A percentile compares a stretch with the other conserved stretches of the same genome.
These are phyloP conservation scores for Trichoderma orchidacearum DNA, from an alignment of 495 filamentous ascomycete genomes.

Conservation along the genomic window DNA sequence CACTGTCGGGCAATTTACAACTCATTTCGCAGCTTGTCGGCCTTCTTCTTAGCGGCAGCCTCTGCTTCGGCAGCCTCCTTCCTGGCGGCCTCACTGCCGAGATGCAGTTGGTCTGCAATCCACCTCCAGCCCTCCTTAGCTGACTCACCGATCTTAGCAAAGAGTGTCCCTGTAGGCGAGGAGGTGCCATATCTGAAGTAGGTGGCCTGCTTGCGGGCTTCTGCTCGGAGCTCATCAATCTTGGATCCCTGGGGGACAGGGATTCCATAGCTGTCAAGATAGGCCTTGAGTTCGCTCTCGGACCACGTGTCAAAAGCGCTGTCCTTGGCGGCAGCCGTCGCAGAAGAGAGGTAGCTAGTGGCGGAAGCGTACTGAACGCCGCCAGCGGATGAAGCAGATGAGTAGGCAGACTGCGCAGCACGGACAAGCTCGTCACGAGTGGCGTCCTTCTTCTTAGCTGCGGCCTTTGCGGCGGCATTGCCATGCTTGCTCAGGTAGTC, in stretches of 20 bases:
- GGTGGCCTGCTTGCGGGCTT: conserved; percentile 56
- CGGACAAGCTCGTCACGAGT: conserved; percentile 61
- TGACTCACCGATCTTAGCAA: conserved; percentile 45
- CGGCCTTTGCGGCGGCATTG: conserved; percentile 53
- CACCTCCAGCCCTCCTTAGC: conserved; percentile 41
- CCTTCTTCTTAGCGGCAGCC: conserved; percentile 19
- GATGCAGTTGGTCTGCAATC: conserved; percentile 42
- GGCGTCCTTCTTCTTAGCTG: conserved; percentile 45
- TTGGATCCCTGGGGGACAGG: conserved; percentile 35
- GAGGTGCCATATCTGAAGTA: conserved; percentile 70
- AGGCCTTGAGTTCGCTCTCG: conserved; percentile 61
- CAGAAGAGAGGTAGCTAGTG: conserved; percentile 56
- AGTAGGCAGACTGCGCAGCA: conserved; percentile 57
- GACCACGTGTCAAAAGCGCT: conserved; percentile 70
- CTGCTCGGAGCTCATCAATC: conserved; percentile 47
- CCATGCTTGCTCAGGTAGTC: conserved; percentile 48
- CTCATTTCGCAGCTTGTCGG: not conserved
- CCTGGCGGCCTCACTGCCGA: conserved; percentile 50
- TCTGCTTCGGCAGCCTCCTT: conserved; percentile 29
- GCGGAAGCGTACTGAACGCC: conserved; percentile 57
- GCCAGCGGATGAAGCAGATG: conserved; percentile 52
- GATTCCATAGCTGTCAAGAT: conserved; percentile 70
- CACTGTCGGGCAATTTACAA: not conserved
- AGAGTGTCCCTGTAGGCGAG: conserved; percentile 48
- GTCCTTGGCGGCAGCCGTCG: conserved; percentile 57